phyloP scores from a whole-genome alignment of 768 basidiomycete species.

The Leccinum rimulosum region DNA sequence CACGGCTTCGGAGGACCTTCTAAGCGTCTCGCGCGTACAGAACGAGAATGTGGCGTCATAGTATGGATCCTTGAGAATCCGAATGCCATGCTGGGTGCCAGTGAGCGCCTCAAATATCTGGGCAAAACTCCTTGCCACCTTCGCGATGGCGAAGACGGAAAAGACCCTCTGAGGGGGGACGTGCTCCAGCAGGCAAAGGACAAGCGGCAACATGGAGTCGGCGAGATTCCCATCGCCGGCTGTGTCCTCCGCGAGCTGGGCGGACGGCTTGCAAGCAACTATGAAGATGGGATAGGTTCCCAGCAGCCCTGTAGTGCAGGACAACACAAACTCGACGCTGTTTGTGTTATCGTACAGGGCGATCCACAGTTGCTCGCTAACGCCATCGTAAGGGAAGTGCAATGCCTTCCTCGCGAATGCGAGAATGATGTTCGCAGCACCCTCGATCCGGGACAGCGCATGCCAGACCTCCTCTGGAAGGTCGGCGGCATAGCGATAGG shows the following conservation, averaged over 20 bases:
- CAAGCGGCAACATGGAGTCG: background rate
- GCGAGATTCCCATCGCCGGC: background rate
- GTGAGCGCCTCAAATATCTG: conserved; percentile 41
- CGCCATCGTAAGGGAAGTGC: background rate
- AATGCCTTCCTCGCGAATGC: conserved; percentile 36
- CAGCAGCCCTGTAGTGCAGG: conserved; percentile 52
- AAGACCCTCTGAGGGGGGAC: background rate
- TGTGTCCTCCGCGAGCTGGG: background rate
- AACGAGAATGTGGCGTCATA: conserved; percentile 61
- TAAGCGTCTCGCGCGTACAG: conserved; percentile 47
- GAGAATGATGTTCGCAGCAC: conserved; percentile 39
- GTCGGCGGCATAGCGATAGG: conserved; percentile 6
- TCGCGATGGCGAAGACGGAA: conserved; percentile 33
- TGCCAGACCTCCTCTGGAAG: conserved; percentile 30
- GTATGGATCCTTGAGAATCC: conserved; percentile 43
- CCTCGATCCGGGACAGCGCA: conserved; percentile 28
- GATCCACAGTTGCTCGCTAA: conserved; percentile 31
- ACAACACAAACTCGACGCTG: conserved; percentile 41
- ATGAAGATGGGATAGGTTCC: conserved; percentile 58
- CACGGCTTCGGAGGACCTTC: background rate
- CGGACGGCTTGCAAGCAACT: background rate
- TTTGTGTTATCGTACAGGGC: conserved; percentile 20
- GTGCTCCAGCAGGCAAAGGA: background rate
- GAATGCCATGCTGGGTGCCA: background rate
- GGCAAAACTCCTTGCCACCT: conserved; percentile 46